Percentiles rank a stretch among this genome's conserved stretches.
Conservation (phyloP, 805 yeast species). For the Suhomyces prunicola region DNA sequence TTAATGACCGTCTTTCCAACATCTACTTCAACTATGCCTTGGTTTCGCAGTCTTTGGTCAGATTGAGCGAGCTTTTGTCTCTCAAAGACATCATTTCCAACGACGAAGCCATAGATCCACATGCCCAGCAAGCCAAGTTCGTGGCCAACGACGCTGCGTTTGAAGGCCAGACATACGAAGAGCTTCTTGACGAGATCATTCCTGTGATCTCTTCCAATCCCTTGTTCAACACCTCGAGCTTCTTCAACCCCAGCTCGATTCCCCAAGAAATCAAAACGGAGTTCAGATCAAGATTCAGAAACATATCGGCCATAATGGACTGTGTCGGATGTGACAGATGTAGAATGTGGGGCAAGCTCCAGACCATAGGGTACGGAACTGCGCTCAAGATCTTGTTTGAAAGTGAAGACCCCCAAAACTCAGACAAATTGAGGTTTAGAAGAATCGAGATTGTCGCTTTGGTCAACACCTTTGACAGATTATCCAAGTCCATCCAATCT, state of each 20-base stretch:
- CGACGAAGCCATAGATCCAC: conserved; percentile 12
- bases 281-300: conserved; percentile 79
- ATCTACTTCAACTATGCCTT: conserved; percentile 90
- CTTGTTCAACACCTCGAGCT: conserved; percentile 45
- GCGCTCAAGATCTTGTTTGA: conserved; percentile 89
- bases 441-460: conserved; percentile 87
- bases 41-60: conserved; percentile 75
- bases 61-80: conserved; percentile 37
- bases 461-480: conserved; percentile 87
- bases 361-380: conserved; percentile 96
- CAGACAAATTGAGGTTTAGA: conserved; percentile 57
- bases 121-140: conserved; percentile 35
- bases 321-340: conserved; percentile 99
- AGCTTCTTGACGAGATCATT: conserved; percentile 31
- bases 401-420: conserved; percentile 49
- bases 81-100: conserved; percentile 26
- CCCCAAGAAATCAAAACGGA: conserved; percentile 69
- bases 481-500: conserved; percentile 78
- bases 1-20: conserved; percentile 85
- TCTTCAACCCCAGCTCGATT: conserved; percentile 45
- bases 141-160: conserved; percentile 42
- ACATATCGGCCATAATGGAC: conserved; percentile 91
- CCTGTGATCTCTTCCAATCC: conserved; percentile 40
- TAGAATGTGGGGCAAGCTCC: conserved; percentile 96
- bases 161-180: conserved; percentile 25